Base-by-base conservation (phyloP, 495 filamentous ascomycete species). In the Cercophora sp. region DNA sequence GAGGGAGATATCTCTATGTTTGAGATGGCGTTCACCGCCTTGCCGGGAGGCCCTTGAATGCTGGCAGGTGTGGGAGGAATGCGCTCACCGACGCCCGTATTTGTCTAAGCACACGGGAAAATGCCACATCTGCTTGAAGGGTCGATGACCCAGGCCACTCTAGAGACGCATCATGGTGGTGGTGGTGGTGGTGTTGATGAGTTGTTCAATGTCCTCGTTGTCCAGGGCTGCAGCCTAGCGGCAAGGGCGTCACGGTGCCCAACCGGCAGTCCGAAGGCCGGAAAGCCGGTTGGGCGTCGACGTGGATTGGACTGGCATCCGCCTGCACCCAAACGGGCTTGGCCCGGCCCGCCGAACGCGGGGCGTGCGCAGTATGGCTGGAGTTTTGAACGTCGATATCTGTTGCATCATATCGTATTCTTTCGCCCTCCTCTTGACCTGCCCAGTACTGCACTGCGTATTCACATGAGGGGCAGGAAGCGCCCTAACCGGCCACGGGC, bases 211-310 rank as follows among this genome's bases (percentile, higher is more conserved):
- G 48, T 45, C 63, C 61, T 49, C 59, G 53, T 23, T 66, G 59
- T 64, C 59, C 56, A 52, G 45, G 40, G 52, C 58, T 70, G 71
- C 69, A 68, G 68, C 65, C 67, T 61, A 69, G 68, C 62, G 67
- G 69, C 65, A 70, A 70, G 48, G 62, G 65, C 69, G 70, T 61
- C 63, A 68, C 69, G 65, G 55, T 77, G 74, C 73, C 74, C 72
- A 76, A 77, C 74, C 59, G 58, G 57, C 57, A 57, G 20, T 44
- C 56, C 45, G 55, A 55, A 48, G 41, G 10, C 35, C 18, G 42
- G 48, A 51, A 44, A 52, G 45, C 6, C 51, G 43, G 62, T 69
- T 69, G 60, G 67, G 65, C 67, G 56, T 62, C 60, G 56, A 68
- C 59, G 57, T 61, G 60, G 58, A 68, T 61, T 62, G 65, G 67